These are phyloP conservation scores for Aspergillus cristatus DNA, from an alignment of 495 filamentous ascomycete genomes.

Conservation along the genomic window DNA sequence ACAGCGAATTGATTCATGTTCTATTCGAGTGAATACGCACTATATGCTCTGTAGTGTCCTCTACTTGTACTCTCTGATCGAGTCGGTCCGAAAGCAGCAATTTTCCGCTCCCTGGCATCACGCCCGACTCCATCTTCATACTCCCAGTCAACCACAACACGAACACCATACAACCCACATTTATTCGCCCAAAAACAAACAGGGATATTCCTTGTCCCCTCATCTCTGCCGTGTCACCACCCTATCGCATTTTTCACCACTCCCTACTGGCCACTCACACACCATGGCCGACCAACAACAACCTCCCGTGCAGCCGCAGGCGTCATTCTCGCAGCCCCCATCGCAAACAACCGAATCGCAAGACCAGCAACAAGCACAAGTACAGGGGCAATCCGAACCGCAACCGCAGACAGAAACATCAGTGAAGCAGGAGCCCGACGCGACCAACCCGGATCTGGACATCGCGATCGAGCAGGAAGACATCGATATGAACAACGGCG, in stretches of 20 bases:
- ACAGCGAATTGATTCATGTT: no score
- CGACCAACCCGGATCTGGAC: conserved; percentile 17
- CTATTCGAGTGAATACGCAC: no score
- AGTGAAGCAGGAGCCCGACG: conserved; percentile 23
- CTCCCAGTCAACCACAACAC: not conserved
- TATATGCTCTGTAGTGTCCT: no score
- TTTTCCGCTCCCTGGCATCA: not conserved
- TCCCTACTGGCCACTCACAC: conserved; percentile 3
- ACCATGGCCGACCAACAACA: conserved; percentile 20
- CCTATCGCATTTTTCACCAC: conserved; percentile 1
- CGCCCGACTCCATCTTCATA: not conserved
- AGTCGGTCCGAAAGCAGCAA: not conserved
- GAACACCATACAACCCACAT: not conserved
- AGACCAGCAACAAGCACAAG: conserved; percentile 5
- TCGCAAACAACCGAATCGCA: no score
- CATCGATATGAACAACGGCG: conserved; percentile 30
- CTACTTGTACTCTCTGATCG: no score
- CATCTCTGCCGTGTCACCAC: not conserved
- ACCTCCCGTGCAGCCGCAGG: conserved; percentile 9
- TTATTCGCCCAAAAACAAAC: not conserved
- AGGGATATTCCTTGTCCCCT: not conserved
- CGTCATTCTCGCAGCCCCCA: conserved; percentile 11
- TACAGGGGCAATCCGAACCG: conserved; percentile 6
- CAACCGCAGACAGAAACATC: not conserved
- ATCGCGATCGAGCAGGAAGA: conserved; percentile 36